These are phyloP conservation scores for Botryotinia calthae DNA, from an alignment of 2,329 filamentous ascomycete genomes.

Conservation along the genomic window DNA sequence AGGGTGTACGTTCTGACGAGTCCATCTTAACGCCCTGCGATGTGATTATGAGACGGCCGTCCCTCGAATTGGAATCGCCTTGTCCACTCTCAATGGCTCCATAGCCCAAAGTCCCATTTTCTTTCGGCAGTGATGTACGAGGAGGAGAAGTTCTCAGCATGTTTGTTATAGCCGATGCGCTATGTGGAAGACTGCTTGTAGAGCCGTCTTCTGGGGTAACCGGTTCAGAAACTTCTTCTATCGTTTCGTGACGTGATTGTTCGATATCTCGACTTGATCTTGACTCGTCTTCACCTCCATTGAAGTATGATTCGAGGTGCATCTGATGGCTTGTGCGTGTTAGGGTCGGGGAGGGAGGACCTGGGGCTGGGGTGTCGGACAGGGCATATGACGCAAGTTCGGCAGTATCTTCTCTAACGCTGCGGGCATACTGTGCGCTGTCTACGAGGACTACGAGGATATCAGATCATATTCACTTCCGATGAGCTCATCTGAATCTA, in stretches of 20 bases:
- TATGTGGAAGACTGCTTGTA: constrained; percentile 37
- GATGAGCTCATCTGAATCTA: background rate
- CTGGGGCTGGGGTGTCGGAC: constrained; percentile 51
- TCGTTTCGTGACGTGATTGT: constrained; percentile 47
- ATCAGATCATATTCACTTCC: background rate
- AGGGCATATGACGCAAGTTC: constrained; percentile 82
- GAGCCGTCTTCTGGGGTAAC: constrained; percentile 46
- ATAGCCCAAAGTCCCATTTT: constrained; percentile 16
- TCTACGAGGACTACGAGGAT: constrained; percentile 53
- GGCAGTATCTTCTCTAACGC: constrained; percentile 81
- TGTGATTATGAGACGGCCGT: constrained; percentile 31
- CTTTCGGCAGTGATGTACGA: constrained; percentile 27
- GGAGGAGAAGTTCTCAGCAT: constrained; percentile 46
- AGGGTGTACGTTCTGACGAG: constrained; percentile 35
- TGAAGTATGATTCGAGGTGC: constrained; percentile 35
- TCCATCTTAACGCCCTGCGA: constrained; percentile 29
- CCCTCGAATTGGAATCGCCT: constrained; percentile 15
- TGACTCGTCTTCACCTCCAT: constrained; percentile 29
- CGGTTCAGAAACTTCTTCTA: constrained; percentile 61
- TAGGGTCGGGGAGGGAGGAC: constrained; percentile 34
- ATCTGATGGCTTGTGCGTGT: constrained; percentile 27
- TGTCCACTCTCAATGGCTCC: constrained; percentile 19
- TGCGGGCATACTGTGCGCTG: constrained; percentile 70
- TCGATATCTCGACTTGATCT: constrained; percentile 27
- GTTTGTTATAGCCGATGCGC: constrained; percentile 49